A percentile compares a stretch with the other conserved stretches of the same genome.
Evolutionary conservation across 2,329 filamentous ascomycete species (phyloP).

Genomic region (Phyllosticta citrichinensis): DNA sequence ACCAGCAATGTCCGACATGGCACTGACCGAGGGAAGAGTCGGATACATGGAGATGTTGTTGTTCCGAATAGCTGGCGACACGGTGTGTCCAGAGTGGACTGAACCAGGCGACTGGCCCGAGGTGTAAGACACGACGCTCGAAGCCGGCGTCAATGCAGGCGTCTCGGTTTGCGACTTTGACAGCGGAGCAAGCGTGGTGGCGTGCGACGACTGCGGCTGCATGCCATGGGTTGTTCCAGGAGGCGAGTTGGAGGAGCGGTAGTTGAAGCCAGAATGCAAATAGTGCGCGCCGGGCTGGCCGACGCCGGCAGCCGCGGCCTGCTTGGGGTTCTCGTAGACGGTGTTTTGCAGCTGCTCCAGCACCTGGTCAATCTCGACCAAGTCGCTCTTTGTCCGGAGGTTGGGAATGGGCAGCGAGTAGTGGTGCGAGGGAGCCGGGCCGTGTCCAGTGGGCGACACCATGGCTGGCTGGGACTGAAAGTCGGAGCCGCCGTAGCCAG

Average conservation of each 20-base stretch:
- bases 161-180: slow-evolving; percentile 48
- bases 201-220: slow-evolving; percentile 43
- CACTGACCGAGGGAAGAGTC: slow-evolving; percentile 59
- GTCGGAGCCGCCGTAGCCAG: slow-evolving; percentile 32
- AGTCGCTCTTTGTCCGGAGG: slow-evolving; percentile 83
- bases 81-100: slow-evolving; percentile 48
- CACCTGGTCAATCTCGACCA: slow-evolving; percentile 88
- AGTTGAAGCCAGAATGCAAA: slow-evolving; percentile 41
- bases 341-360: slow-evolving; percentile 93
- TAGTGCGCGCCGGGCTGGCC: slow-evolving; percentile 65
- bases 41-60: slow-evolving; percentile 56
- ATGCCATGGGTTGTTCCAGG: slow-evolving; percentile 26
- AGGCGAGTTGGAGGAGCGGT: slow-evolving; percentile 51
- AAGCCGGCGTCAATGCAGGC: slow-evolving; percentile 66
- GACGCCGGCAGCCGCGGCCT: slow-evolving; percentile 67
- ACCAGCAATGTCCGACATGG: slow-evolving; percentile 48
- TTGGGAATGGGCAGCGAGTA: slow-evolving; percentile 85
- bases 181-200: slow-evolving; percentile 28
- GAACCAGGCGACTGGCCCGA: slow-evolving; percentile 70
- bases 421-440: slow-evolving; percentile 53
- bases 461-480: slow-evolving; percentile 44
- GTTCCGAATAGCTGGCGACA: slow-evolving; percentile 54
- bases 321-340: slow-evolving; percentile 84
- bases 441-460: slow-evolving; percentile 45
- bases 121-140: slow-evolving; percentile 65